These are phyloP conservation scores for Mrakia blollopis DNA, from an alignment of 768 basidiomycete species.

Conservation along the genomic window DNA sequence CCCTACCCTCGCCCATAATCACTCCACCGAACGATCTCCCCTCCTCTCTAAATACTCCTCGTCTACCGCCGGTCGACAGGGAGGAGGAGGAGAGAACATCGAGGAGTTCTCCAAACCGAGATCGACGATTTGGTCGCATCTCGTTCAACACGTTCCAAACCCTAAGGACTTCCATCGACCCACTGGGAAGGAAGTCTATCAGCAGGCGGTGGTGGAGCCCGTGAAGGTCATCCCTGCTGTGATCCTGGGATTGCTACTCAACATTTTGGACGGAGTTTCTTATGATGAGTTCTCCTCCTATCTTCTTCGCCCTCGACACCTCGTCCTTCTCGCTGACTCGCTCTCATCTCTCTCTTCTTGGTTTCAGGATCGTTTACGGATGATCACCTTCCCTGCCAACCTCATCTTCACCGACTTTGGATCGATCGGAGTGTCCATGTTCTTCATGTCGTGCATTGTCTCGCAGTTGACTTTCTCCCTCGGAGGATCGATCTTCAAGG, in stretches of 20 bases:
- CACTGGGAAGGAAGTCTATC: constrained; percentile 18
- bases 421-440: constrained; percentile 84
- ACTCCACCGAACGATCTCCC: constrained; percentile 13
- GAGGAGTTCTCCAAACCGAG: neutral
- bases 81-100: neutral
- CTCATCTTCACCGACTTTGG: constrained; percentile 76
- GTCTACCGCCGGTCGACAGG: neutral
- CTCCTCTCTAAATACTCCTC: constrained; percentile 7
- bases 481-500: constrained; percentile 79
- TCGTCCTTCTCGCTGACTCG: neutral
- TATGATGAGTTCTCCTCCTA: constrained; percentile 5
- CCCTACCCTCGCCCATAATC: neutral
- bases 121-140: constrained; percentile 1
- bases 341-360: neutral
- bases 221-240: constrained; percentile 65
- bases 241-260: constrained; percentile 73
- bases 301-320: no score
- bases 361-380: constrained; percentile 65
- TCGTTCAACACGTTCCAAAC: neutral
- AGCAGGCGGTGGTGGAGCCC: constrained; percentile 39
- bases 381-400: constrained; percentile 85
- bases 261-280: constrained; percentile 80
- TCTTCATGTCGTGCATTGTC: constrained; percentile 54
- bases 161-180: constrained; percentile 4
- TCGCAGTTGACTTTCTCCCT: constrained; percentile 78